Percentiles rank a stretch among this genome's conserved stretches.
Conservation (phyloP, 1,284 basidiomycete species). For the Microbotryum saponariae region DNA sequence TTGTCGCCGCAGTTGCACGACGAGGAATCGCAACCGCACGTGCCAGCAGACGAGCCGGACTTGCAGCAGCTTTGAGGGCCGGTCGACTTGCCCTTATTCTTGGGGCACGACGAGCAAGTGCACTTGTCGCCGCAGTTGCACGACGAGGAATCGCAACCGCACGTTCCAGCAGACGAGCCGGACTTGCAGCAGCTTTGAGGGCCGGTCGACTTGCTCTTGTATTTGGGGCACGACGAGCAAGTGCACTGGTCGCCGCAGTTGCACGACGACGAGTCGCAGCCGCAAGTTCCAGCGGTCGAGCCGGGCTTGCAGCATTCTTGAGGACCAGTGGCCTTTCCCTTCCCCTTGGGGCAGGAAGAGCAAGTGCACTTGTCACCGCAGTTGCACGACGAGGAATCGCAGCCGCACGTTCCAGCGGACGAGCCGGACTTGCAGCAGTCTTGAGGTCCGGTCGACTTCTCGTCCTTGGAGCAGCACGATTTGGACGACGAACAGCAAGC, state of each 20-base stretch:
- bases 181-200: not conserved
- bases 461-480: no score
- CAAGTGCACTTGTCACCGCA: not conserved
- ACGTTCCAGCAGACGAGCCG: not conserved
- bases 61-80: not conserved
- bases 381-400: conserved; percentile 5
- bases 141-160: no score
- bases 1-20: not conserved
- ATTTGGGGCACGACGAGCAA: not conserved
- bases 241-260: not conserved
- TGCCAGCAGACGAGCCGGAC: not conserved
- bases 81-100: conserved; percentile 6
- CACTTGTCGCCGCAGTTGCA: conserved; percentile 1
- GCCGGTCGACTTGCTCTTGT: conserved; percentile 6
- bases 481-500: no score
- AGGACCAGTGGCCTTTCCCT: no score
- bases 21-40: no score
- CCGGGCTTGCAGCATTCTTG: not conserved
- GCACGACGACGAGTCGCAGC: not conserved
- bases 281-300: not conserved
- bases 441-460: no score
- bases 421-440: no score
- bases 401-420: not conserved
- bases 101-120: not conserved
- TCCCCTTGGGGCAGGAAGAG: not conserved